Conservation (phyloP, 495 filamentous ascomycete species). For the Aspergillus taichungensis region DNA sequence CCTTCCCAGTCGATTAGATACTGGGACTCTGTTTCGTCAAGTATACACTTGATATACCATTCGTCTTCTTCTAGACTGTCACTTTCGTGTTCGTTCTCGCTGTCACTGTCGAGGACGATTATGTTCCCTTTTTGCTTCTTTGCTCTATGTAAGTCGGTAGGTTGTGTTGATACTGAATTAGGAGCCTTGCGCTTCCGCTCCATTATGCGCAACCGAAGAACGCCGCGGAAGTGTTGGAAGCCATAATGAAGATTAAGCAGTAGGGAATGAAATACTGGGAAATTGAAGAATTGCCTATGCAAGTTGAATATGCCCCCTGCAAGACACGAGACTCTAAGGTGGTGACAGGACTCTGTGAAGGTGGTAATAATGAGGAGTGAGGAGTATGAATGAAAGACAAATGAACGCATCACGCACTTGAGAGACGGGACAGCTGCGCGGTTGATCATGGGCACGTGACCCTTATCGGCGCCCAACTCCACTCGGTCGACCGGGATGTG, state of each 20-base stretch:
- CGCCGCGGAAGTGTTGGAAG: constrained; percentile 1
- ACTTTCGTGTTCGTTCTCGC: constrained; percentile 9
- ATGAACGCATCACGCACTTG: constrained; percentile 4
- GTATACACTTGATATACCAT: constrained; percentile 30
- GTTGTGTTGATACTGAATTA: constrained; percentile 6
- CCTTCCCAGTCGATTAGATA: constrained; percentile 39
- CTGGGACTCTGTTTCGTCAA: constrained; percentile 28
- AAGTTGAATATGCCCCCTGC: too few relatives aligned
- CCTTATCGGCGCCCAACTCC: constrained; percentile 10
- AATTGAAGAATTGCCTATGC: not conserved
- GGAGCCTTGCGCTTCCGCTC: constrained; percentile 13
- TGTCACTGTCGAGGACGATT: constrained; percentile 8
- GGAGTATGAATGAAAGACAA: not conserved
- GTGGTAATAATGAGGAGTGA: not conserved
- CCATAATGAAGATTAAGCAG: constrained; percentile 11
- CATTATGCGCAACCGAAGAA: constrained; percentile 20
- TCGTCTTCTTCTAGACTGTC: constrained; percentile 16
- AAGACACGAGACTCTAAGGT: too few relatives aligned
- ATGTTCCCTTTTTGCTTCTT: constrained; percentile 3
- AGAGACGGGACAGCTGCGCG: constrained; percentile 7
- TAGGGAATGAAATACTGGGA: not conserved
- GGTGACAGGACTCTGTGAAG: not conserved
- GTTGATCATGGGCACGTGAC: constrained; percentile 18
- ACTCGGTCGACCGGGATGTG: not conserved
- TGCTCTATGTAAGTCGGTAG: constrained; percentile 2